Percentiles rank a stretch among this genome's conserved stretches.
Conservation (phyloP, 1,284 basidiomycete species). For the Boletus semigastroideus region DNA sequence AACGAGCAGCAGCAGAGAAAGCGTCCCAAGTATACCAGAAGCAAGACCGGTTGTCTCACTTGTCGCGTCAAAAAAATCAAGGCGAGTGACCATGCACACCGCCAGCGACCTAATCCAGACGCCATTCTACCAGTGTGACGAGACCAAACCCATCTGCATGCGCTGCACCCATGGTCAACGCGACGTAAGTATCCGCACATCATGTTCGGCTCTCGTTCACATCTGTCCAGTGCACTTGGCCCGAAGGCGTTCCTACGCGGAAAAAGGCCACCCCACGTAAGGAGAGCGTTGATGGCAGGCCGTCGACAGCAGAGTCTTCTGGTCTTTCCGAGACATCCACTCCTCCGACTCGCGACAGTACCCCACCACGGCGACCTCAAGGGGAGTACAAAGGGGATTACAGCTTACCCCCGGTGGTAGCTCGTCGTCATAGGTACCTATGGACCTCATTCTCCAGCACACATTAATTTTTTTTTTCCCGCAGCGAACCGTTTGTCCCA, state of each 20-base stretch:
- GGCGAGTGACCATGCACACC: constrained; percentile 42
- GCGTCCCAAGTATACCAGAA: constrained; percentile 82
- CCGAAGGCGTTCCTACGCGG: constrained; percentile 63
- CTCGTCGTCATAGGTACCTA: constrained; percentile 56
- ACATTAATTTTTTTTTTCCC: background rate
- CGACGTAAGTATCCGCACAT: constrained; percentile 47
- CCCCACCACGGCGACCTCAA: constrained; percentile 52
- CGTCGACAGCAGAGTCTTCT: constrained; percentile 64
- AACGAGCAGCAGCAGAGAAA: constrained; percentile 61
- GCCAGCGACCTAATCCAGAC: constrained; percentile 11
- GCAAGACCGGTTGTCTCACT: constrained; percentile 82
- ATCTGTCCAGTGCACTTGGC: constrained; percentile 71
- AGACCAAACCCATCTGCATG: constrained; percentile 76
- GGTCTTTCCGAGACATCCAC: constrained; percentile 61
- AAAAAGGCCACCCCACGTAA: constrained; percentile 53
- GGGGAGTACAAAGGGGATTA: constrained; percentile 53
- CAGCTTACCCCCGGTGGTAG: constrained; percentile 48
- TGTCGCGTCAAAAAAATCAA: constrained; percentile 87
- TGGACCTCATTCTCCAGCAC: background rate
- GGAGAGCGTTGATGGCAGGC: constrained; percentile 51
- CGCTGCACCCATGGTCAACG: constrained; percentile 77
- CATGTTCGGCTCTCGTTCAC: constrained; percentile 16
- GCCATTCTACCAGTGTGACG: constrained; percentile 62
- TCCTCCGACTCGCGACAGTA: constrained; percentile 61
- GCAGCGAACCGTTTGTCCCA: constrained; percentile 34